These are phyloP conservation scores for Malassezia furfur DNA, from an alignment of 1,284 basidiomycete genomes.

Conservation along the genomic window DNA sequence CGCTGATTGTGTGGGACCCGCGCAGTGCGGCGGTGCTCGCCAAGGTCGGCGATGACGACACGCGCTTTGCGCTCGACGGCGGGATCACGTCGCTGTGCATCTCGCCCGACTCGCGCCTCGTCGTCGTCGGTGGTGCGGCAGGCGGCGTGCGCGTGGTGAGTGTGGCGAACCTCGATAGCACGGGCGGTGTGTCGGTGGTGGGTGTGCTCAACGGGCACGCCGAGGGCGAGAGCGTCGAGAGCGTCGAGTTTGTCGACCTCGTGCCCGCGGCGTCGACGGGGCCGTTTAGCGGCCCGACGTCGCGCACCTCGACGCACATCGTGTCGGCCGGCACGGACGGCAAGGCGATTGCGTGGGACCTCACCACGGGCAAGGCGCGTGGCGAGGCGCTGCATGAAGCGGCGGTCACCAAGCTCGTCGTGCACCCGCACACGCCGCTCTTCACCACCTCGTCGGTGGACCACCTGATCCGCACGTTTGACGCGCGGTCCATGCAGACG, in stretches of 20 bases:
- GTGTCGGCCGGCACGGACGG: slow-evolving; percentile 88
- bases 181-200: slow-evolving; percentile 62
- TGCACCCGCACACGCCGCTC: slow-evolving; percentile 74
- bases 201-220: slow-evolving; percentile 70
- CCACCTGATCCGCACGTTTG: slow-evolving; percentile 79
- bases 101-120: slow-evolving; percentile 59
- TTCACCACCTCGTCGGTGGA: slow-evolving; percentile 62
- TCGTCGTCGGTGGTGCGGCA: slow-evolving; percentile 73
- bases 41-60: slow-evolving; percentile 59
- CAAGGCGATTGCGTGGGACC: slow-evolving; percentile 86
- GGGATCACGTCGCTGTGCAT: slow-evolving; percentile 76
- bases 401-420: slow-evolving; percentile 25
- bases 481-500: slow-evolving; percentile 71
- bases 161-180: slow-evolving; percentile 56
- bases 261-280: slow-evolving; percentile 51
- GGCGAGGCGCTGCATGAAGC: slow-evolving; percentile 27
- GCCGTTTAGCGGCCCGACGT: slow-evolving; percentile 53
- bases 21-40: slow-evolving; percentile 65
- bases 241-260: slow-evolving; percentile 73
- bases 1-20: slow-evolving; percentile 85
- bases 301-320: slow-evolving; percentile 54
- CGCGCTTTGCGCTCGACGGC: slow-evolving; percentile 53
- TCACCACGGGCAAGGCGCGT: slow-evolving; percentile 55
- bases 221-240: slow-evolving; percentile 81
- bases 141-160: slow-evolving; percentile 77